Base-by-base conservation (phyloP, 2,329 filamentous ascomycete genomes). In the Tolypocladium inflatum region DNA sequence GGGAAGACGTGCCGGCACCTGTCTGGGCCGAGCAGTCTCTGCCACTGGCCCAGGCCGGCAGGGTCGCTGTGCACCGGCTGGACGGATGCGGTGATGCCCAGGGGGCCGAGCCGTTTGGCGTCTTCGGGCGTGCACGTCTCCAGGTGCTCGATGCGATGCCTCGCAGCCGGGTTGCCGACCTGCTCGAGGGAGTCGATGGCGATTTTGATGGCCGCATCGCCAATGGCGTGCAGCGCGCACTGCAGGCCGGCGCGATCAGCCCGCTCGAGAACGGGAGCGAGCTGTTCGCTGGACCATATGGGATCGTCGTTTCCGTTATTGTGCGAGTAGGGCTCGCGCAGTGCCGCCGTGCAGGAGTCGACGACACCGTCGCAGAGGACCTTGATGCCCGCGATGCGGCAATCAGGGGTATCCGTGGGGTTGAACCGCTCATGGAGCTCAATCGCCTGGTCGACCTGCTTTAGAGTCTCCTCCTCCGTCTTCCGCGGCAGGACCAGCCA, bases 121-220 rank as follows among this genome's bases (percentile, higher is more conserved):
- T 86, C 84, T 58, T 75, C 74, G 1, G 77, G 75, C 0, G 75
- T 75, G 0, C 82, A 75, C 37, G 86, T 74, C 67, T 87, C 84
- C 8, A 87, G 71, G 64, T 87, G 84, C 69, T 87, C 84, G 64
- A 87, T 83, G 30, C 84, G 77, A 57, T 85, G 84, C 6, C 84
- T 74, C 13, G 76, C 74, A 2, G 72, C 74, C 0, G 78, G 74
- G 60, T 66, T 71, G 1, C 68, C 71, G 69, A 67, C 63, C 65
- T 70, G 26, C 48, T 51, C 48, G 48, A 87, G 73, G 0, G 75
- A 74, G 61, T 86, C 80, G 54, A 86, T 75, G 6, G 82, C 83
- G 62, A 79, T 78, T 30, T 70, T 74, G 21, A 85, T 76, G 4
- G 84, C 82, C 11, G 73, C 74, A 61, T 87, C 84, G 37, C 84